A percentile compares a stretch with the other conserved stretches of the same genome.
Conservation (phyloP, 1,139 yeast species). For the Scheffersomyces insectosa region DNA sequence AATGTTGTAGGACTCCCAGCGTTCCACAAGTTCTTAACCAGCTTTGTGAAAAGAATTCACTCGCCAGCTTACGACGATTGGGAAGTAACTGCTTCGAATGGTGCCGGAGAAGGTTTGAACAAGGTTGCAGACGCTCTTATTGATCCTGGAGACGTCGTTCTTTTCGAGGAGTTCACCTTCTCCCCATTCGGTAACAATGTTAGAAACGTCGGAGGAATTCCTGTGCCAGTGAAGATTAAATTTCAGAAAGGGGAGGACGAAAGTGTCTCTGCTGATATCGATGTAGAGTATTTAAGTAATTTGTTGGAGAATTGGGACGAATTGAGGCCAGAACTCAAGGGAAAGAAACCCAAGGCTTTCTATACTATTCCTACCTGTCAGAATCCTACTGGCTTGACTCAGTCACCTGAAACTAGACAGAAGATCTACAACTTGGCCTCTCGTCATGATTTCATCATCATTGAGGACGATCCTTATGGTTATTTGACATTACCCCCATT, state of each 20-base stretch:
- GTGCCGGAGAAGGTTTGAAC: constrained; percentile 3
- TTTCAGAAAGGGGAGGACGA: not conserved
- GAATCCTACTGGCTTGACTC: constrained; percentile 5
- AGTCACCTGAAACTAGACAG: constrained; percentile 1
- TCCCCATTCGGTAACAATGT: constrained; percentile 2
- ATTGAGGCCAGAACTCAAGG: constrained; percentile 2
- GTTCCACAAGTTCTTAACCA: not conserved
- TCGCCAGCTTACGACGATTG: constrained; percentile 3
- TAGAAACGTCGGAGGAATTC: constrained; percentile 1
- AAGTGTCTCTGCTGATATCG: constrained; percentile 1
- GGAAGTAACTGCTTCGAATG: constrained; percentile 1
- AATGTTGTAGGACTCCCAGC: not conserved
- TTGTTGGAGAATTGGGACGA: constrained; percentile 4
- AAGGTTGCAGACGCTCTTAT: constrained; percentile 2
- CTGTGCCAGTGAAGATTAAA: constrained; percentile 1
- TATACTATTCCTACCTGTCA: constrained; percentile 5
- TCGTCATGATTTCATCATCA: constrained; percentile 3
- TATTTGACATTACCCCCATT: constrained; percentile 1
- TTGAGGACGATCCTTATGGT: constrained; percentile 6
- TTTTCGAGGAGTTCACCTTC: constrained; percentile 5
- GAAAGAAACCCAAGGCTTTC: constrained; percentile 4
- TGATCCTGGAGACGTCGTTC: constrained; percentile 2
- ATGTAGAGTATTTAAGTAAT: constrained; percentile 1
- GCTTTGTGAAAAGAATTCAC: constrained; percentile 1
- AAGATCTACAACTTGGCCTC: constrained; percentile 2